Evolutionary conservation across 2,329 filamentous ascomycete species (phyloP), one percentile per base, ranked within the genome.

Genomic region (Amauroascus niger): DNA sequence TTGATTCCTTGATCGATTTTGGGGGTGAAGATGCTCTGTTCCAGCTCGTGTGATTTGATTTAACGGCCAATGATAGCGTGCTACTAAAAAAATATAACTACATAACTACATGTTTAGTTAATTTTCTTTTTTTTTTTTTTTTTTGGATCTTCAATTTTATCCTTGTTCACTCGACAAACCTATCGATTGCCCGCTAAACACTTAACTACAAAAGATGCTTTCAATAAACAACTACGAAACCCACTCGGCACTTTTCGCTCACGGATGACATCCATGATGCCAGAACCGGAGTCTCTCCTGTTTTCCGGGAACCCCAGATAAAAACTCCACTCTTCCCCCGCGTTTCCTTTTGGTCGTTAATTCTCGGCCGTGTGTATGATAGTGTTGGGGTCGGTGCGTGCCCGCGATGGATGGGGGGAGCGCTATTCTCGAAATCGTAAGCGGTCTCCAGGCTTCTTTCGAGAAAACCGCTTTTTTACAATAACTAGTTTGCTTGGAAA

Each of bases 1-100:
- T 57, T 49, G 47, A 57, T 11, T 54, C 55, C 3, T 16, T 57
- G 46, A 54, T 54, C 20, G 52, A 57, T 24, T 57, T 57, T 41
- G 51, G 47, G 13, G 20, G 16, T 18, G 55, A 43, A 24, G 52
- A 51, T 44, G 13, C 45, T 28, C 16, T 45, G 41, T 49, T 54
- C 22, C 55, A 54, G 43, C 7, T 26, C 24, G 24, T 47, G 2
- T 39, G 51, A 53, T 20, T 33, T 33, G 28, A 8, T 45, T 24
- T n/a, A n/a, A n/a, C n/a, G n/a, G n/a, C n/a, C n/a, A n/a, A n/a
- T n/a, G n/a, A n/a, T n/a, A n/a, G n/a, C n/a, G n/a, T n/a, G n/a
- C n/a, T n/a, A n/a, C n/a, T n/a, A n/a, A n/a, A n/a, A n/a, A n/a
- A n/a, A n/a, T n/a, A n/a, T n/a, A n/a, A n/a, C n/a, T n/a, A n/a